Base-by-base conservation (phyloP, 164 flowering plant species). In the Piper betle region DNA sequence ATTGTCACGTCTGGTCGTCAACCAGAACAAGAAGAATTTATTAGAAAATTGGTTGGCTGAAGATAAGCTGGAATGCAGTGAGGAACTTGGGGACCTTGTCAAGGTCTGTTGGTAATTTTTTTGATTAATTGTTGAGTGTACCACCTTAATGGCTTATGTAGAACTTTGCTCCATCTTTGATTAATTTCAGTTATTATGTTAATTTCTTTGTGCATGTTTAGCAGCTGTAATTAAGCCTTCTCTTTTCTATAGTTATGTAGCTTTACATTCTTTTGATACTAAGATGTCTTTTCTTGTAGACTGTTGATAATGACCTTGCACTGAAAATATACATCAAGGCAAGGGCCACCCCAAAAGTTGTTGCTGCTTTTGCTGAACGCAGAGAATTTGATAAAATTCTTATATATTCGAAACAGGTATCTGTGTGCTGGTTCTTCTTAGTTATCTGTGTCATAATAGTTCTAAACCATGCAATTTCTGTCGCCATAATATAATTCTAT, bases 41-140 rank as follows among this genome's bases (percentile, higher is more conserved):
- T 68, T 94, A 75, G 99, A 91, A 74, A 94, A 91, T 75, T 94
- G 97, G 97, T 74, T 94, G 81, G 97, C 97, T 12, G 97, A 94
- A 64, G 99, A 94, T 77, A 94, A 94, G 78, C 78, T 94, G 65
- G 99, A 94, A 68, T 91, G 99, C 58, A 91, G 96, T 57, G 97
- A 94, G 82, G 99, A 94, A 63, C 91, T 94, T 67, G 99, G 99
- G 55, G 99, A 94, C 63, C 97, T 94, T 71, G 97, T 94, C 70
- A 94, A 94, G 97, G 99, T 93, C 38, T 11, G 58, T 55, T 55
- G 12, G 18, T n/a, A 46, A 15, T 2, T 12, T 42, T 6, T 11
- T 6, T 42, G 0, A 42, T 42, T 10, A 42, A 0, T 2, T 42
- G 1, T 42, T 42, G 2, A 25, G 33, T 25, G 33, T 25, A 25